Base-by-base conservation (phyloP, 2,329 filamentous ascomycete species). In the Arthrobotrys entomopaga region DNA sequence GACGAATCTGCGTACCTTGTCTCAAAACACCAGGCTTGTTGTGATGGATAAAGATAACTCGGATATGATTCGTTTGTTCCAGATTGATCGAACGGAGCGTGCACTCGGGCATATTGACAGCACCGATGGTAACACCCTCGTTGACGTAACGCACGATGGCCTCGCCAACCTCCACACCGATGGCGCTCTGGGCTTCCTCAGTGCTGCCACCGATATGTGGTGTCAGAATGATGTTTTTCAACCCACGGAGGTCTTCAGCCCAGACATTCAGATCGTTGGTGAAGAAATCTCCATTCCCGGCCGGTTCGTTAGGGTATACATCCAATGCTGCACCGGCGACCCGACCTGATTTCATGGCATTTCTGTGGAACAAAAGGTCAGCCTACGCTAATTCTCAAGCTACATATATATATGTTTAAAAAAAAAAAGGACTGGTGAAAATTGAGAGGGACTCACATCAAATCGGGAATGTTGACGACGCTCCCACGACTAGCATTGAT, bases 171-270 rank as follows among this genome's bases (percentile, higher is more conserved):
- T 99, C 95, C 49, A 96, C 87, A 78, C 95, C 95, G 81, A 99
- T 99, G 15, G 95, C 94, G 70, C 91, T 90, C 84, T 99, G 95
- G 3, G 95, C 95, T 83, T 99, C 95, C 83, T 99, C 95, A 0
- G 95, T 99, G 82, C 92, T 97, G 65, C 95, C 95, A 79, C 95
- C 95, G 80, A 99, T 98, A 82, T 99, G 95, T 20, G 95, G 95
- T 0, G 94, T 97, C 57, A 99, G 86, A 78, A 99, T 96, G 78
- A 99, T 85, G 83, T 99, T 99, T 83, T 90, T 95, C 73, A 98
- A 84, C 60, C 87, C 87, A 63, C 92, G 88, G 54, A 99, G 87
- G 75, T 97, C 93, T 79, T 93, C 89, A 26, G 88, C 90, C 92
- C 92, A 99, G 8, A 83, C 77, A 83, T 97, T 97, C 72, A 99